phyloP scores from a whole-genome alignment of 306 rosid species.

The Hylodesmum podocarpum region DNA sequence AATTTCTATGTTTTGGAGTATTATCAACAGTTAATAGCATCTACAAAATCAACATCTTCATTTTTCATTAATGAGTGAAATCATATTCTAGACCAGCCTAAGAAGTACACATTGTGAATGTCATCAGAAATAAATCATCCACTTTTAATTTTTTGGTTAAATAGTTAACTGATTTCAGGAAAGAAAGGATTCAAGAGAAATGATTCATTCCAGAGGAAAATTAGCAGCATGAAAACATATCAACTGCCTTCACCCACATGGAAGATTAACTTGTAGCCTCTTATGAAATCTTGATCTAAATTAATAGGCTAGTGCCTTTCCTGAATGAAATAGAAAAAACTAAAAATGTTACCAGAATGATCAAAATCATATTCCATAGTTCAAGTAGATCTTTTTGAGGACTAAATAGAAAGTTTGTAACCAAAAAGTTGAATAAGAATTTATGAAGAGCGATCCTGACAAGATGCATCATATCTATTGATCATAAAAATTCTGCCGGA shows the following conservation, averaged over 20 bases:
- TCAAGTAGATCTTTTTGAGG: background rate
- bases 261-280: conserved; percentile 1
- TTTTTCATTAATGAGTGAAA: background rate
- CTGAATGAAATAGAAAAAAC: conserved; percentile 4
- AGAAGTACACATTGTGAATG: background rate
- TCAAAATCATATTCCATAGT: background rate
- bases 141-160: background rate
- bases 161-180: background rate
- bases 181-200: no score
- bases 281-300: background rate
- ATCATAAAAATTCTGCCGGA: conserved; percentile 10
- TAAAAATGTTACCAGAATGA: background rate
- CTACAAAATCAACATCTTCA: background rate
- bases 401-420: background rate
- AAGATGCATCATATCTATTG: conserved; percentile 1
- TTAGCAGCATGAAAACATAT: background rate
- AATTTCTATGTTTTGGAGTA: background rate
- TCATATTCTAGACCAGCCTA: background rate
- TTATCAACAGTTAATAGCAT: background rate
- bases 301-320: background rate
- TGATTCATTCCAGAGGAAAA: no score
- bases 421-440: background rate
- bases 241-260: background rate
- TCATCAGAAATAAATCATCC: background rate
- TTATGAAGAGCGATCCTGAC: conserved; percentile 10